phyloP scores from a whole-genome alignment of 2,329 filamentous ascomycete species.

The Intubia oerlemansii region DNA sequence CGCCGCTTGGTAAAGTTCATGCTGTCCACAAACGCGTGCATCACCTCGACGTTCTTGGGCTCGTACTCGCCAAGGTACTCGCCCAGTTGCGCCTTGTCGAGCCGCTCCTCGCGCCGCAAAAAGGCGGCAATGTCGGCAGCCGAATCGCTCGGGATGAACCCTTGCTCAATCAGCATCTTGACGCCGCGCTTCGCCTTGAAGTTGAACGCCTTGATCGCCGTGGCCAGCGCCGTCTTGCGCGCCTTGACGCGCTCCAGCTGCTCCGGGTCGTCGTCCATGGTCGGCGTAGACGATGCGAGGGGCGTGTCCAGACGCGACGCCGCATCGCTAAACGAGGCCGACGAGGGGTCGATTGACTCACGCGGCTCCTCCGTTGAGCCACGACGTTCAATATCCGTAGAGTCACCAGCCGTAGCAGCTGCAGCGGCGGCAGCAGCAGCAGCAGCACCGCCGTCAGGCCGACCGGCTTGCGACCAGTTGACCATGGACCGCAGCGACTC shows the following conservation, averaged over 20 bases:
- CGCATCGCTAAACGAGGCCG: conserved; percentile 22
- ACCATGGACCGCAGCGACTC: conserved; percentile 78
- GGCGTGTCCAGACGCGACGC: conserved; percentile 40
- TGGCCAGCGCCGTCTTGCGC: conserved; percentile 75
- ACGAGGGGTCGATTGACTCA: conserved; percentile 58
- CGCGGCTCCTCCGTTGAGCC: conserved; percentile 34
- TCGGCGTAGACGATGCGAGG: conserved; percentile 39
- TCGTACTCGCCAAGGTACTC: conserved; percentile 93
- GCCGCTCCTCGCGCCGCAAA: conserved; percentile 54
- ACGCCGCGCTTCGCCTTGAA: conserved; percentile 93
- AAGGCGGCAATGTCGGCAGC: conserved; percentile 74
- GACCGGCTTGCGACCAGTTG: conserved; percentile 57
- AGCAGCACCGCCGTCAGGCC: conserved; percentile 29
- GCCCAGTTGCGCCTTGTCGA: conserved; percentile 83
- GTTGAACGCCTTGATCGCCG: conserved; percentile 83
- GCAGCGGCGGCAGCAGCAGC: conserved; percentile 17
- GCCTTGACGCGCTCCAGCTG: conserved; percentile 92
- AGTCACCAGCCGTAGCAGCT: no score
- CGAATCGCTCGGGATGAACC: conserved; percentile 63
- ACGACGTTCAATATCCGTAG: conserved; percentile 35
- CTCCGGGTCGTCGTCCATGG: conserved; percentile 64
- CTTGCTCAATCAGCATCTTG: conserved; percentile 61
- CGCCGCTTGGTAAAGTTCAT: conserved; percentile 88
- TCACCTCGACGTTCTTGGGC: conserved; percentile 79
- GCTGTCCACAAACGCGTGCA: conserved; percentile 90